These are phyloP conservation scores for Chloris gayana DNA, from an alignment of 176 grass and related monocot species.

Conservation along the genomic window DNA sequence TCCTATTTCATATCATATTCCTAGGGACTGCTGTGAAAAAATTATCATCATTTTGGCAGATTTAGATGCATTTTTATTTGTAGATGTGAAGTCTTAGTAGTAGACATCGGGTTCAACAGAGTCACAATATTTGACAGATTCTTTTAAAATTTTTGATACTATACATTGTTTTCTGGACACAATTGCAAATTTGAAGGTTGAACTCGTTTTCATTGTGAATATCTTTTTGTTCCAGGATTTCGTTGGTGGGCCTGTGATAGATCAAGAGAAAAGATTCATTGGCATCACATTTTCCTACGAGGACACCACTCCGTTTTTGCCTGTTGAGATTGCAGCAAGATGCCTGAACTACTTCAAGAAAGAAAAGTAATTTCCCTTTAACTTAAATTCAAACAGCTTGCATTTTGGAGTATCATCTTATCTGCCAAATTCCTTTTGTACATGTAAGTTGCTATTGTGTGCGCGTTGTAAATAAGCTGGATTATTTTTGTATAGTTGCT, in stretches of 20 bases:
- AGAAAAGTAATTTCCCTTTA: neutral
- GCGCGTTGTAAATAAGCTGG: too few relatives aligned
- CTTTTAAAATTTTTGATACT: neutral
- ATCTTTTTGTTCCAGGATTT: neutral
- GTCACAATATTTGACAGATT: neutral
- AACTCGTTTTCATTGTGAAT: neutral
- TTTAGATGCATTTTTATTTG: neutral
- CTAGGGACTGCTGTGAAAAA: neutral
- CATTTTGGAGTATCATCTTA: neutral
- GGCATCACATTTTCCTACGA: conserved; percentile 9
- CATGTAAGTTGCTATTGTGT: neutral
- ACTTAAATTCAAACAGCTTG: neutral
- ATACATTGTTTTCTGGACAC: neutral
- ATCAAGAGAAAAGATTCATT: conserved; percentile 13
- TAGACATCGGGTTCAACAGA: neutral
- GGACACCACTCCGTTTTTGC: conserved; percentile 6
- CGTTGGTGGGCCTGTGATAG: conserved; percentile 16
- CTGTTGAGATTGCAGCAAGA: conserved; percentile 18
- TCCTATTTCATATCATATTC: neutral
- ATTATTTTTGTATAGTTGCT: neutral
- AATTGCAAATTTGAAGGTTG: neutral
- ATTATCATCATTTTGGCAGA: neutral
- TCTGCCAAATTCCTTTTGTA: too few relatives aligned
- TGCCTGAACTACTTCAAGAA: conserved; percentile 3
- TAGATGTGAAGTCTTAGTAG: neutral